phyloP scores from a whole-genome alignment of 2,329 filamentous ascomycete genomes.

The Harringtonia aguacate region DNA sequence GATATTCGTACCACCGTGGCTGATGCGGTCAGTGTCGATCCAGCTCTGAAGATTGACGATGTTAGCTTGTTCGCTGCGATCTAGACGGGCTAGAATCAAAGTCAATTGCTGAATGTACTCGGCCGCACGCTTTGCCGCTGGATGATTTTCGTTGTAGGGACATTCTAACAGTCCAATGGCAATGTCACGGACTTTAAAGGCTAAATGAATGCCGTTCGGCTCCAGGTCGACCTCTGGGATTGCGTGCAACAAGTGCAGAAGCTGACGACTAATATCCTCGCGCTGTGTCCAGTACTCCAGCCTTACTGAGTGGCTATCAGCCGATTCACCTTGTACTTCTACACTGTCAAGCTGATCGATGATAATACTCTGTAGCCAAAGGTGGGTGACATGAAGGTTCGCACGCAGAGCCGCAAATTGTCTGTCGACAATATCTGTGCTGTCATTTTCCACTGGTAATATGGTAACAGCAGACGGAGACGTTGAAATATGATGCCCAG shows the following conservation, averaged over 20 bases:
- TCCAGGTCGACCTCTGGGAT: conserved; percentile 21
- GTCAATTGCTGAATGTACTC: conserved; percentile 21
- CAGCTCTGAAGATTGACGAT: conserved; percentile 20
- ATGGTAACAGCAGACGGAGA: too few relatives aligned
- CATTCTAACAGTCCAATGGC: conserved; percentile 11
- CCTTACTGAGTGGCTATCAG: conserved; percentile 1
- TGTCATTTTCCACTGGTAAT: not conserved
- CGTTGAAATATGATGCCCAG: too few relatives aligned
- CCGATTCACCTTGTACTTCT: too few relatives aligned
- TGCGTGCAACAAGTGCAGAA: conserved; percentile 23
- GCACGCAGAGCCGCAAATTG: conserved; percentile 19
- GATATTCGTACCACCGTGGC: not conserved
- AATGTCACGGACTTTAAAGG: conserved; percentile 25
- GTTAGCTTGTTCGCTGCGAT: conserved; percentile 21
- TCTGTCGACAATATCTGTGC: not conserved
- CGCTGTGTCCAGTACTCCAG: conserved; percentile 19
- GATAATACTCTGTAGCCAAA: conserved; percentile 25
- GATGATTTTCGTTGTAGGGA: not conserved
- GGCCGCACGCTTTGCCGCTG: not conserved
- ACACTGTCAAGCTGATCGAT: conserved; percentile 21
- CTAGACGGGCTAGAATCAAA: conserved; percentile 16
- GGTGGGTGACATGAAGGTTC: conserved; percentile 24
- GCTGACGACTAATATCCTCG: conserved; percentile 24
- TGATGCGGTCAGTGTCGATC: conserved; percentile 13
- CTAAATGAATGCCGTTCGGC: conserved; percentile 23